Percentiles rank a stretch among this genome's conserved stretches.
These are phyloP conservation scores for Colletotrichum sp. DNA, from an alignment of 2,329 filamentous ascomycete species.

Conservation along the genomic window DNA sequence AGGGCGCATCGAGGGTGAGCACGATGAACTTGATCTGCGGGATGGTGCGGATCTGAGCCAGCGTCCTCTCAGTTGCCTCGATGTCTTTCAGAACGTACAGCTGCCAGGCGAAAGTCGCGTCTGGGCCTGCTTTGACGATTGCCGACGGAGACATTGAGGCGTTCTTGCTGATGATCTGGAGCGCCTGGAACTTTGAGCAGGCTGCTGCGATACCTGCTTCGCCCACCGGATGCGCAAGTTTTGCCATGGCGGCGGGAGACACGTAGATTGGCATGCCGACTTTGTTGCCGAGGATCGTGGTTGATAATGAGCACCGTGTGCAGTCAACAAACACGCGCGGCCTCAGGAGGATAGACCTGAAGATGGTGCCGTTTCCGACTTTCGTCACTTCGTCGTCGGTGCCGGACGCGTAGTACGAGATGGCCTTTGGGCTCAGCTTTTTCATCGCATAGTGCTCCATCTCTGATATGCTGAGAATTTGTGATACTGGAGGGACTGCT, in stretches of 20 bases:
- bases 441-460: conserved; percentile 77
- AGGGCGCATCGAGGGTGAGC: conserved; percentile 29
- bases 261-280: conserved; percentile 77
- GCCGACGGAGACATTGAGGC: conserved; percentile 84
- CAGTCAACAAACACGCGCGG: conserved; percentile 85
- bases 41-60: conserved; percentile 69
- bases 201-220: conserved; percentile 80
- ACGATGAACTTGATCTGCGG: conserved; percentile 55
- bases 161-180: conserved; percentile 84
- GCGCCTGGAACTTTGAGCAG: conserved; percentile 69
- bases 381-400: conserved; percentile 80
- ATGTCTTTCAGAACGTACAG: conserved; percentile 79
- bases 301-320: conserved; percentile 72
- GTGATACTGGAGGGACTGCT: conserved; percentile 60
- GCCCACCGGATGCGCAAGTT: conserved; percentile 76
- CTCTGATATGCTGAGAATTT: conserved; percentile 79
- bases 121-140: conserved; percentile 69
- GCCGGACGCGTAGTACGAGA: conserved; percentile 89
- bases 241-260: conserved; percentile 81
- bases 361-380: conserved; percentile 75
- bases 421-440: conserved; percentile 77
- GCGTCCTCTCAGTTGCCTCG: conserved; percentile 51
- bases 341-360: conserved; percentile 76
- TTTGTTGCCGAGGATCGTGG: conserved; percentile 70
- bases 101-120: conserved; percentile 85